Base-by-base conservation (phyloP, 805 yeast genomes). In the Lipomyces kockii region DNA sequence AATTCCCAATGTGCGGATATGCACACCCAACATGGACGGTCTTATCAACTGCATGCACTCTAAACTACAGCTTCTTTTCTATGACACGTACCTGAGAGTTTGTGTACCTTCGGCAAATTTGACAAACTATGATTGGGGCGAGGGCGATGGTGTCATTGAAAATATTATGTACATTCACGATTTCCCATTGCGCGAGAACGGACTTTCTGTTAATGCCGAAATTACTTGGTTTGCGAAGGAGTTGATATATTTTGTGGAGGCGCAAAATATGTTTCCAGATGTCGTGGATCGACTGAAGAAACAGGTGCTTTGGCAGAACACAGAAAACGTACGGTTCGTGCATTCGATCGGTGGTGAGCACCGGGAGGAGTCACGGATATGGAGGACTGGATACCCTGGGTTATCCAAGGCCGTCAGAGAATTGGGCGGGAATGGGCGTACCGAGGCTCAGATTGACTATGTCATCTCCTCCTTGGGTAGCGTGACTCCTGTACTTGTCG, bases 51-150 rank as follows among this genome's bases (percentile, higher is more conserved):
- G 68, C 61, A 72, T 72, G 74, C 74, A 72, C 55, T 72, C 74
- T 11, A 72, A 72, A 56, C 58, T 73, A 37, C 72, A 71, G 63
- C 61, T 73, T 8, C 61, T 73, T 3, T 71, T 73, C 43, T 73
- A 64, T 61, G 68, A 73, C 25, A 55, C 54, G 8, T 66, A 66
- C 46, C 55, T 73, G 22, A 62, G 75, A n/a, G 63, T 73, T 22
- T 60, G 64, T 25, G 60, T 73, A 7, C 75, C 75, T 14, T 60
- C 75, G 35, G 75, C 75, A 14, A 73, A 73, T 54, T 67, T 73
- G n/a, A 70, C 72, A 12, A 64, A 63, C 12, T 73, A 73, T 43
- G 75, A 73, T 57, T 73, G 75, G 75, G 75, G 75, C 17, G 75
- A 73, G 53, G 67, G 72, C 22, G 60, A 49, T 11, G 74, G 74